Percentiles rank a stretch among this genome's conserved stretches.
Conservation (phyloP, 129 eudicot species). For the Centrapalus pauciflorus region DNA sequence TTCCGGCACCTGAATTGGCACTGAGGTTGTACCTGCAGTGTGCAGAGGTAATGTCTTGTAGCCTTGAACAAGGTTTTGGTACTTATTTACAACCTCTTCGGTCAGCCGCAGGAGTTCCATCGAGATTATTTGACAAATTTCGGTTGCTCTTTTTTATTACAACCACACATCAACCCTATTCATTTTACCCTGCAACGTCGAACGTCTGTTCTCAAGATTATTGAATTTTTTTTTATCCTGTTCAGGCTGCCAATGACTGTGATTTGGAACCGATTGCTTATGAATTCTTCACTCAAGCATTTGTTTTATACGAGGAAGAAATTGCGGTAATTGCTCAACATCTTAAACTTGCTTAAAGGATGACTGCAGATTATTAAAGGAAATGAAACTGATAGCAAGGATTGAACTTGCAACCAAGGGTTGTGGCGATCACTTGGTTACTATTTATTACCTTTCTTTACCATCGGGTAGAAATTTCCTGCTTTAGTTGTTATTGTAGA, state of each 20-base stretch:
- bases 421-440: not conserved
- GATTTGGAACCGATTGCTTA: conserved; percentile 95
- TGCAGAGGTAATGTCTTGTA: conserved; percentile 71
- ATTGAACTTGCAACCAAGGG: conserved; percentile 2
- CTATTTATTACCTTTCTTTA: no score
- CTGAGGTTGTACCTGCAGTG: conserved; percentile 92
- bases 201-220: not conserved
- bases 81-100: not conserved
- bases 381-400: not conserved
- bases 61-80: not conserved
- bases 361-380: not conserved
- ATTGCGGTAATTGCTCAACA: conserved; percentile 55
- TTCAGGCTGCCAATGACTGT: conserved; percentile 96
- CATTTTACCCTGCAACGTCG: not conserved
- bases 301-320: conserved; percentile 95
- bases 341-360: not conserved
- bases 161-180: not conserved
- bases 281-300: conserved; percentile 95
- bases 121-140: conserved; percentile 8
- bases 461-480: not conserved
- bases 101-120: not conserved
- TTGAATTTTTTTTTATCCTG: not conserved
- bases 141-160: not conserved
- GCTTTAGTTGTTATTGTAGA: not conserved
- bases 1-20: conserved; percentile 92